Base-by-base conservation (phyloP, 768 basidiomycete species). In the Lactarius evosmus region DNA sequence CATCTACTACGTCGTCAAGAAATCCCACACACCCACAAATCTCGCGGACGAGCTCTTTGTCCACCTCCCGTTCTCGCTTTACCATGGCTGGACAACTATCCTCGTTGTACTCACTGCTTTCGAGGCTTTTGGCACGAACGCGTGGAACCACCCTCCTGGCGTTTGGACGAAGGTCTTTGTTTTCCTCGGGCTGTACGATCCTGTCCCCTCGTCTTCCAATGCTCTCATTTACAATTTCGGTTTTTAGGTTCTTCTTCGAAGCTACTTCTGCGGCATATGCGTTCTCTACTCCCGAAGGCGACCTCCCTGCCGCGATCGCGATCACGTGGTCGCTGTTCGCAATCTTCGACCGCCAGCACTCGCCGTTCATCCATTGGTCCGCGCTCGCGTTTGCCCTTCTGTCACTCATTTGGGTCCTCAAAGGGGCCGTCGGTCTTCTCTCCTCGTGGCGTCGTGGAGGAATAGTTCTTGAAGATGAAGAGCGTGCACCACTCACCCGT, bases 151-250 rank as follows among this genome's bases (percentile, higher is more conserved):
- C 61, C 76, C 72, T 34, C 87, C 92, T 3, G 93, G 94, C 44
- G 77, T 94, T 62, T 94, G 92, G 88, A 95, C 93, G 72, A 95
- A 95, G 72, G 87, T 96, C 72, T 93, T 95, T 69, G 96, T 95
- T 63, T 95, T 97, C 85, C 85, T 98, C 32, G 91, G 83, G 49
- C 78, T 96, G 86, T 91, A 76, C 71, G 88, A 63, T 55, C 62
- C 25, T 49, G 25, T 25, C 25, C 11, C 14, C 6, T 5, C 12
- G 14, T 25, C 25, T 61, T 66, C 40, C 69, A 62, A 19, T 55
- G 44, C 38, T 41, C 17, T 61, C 22, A 50, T 34, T n/a, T 11
- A 44, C 14, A 9, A 25, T 41, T 38, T 41, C 38, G 64, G 33
- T 56, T 44, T 44, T 51, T 36, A 90, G 89, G 64, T 86, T 96